Base-by-base conservation (phyloP, 2,329 filamentous ascomycete genomes). In the Coleophoma eucalyptorum region DNA sequence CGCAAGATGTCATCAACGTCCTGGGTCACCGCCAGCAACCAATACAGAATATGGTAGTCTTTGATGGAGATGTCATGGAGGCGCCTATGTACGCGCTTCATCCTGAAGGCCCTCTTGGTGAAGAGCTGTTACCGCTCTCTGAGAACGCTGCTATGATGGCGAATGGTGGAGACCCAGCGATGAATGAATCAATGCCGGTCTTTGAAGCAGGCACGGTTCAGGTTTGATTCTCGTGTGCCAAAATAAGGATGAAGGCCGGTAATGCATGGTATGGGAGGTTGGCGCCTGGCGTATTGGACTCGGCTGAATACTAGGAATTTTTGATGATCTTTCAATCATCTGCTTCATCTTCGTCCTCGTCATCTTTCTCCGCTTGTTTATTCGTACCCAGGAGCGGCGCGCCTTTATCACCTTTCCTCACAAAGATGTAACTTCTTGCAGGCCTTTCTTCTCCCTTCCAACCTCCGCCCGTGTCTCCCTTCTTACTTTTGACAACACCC, bases 1-100 rank as follows among this genome's bases (percentile, higher is more conserved):
- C 93, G 1, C 94, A 99, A 71, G 94, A 99, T 66, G 91, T 96
- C 47, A 97, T 99, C 72, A 97, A 97, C 63, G 92, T 97, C 32
- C 80, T 97, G 5, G 90, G 92, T 45, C 84, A 89, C 66, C 84
- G 88, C 38, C 91, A 97, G 72, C 94, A 97, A 69, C 94, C 94
- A 1, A 87, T 99, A 40, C 94, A 99, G 72, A 99, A 99, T 68
- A 83, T 96, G 67, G 80, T 96, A 46, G 75, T 97, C 18, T 96
- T 97, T 62, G 91, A 97, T 67, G 92, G 92, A 13, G 88, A 90
- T 59, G 80, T 78, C 43, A 88, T 89, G 69, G 81, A 89, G 57
- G 89, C 87, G 0, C 84, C 84, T 2, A 84, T 94, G 58, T 96
- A 94, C 66, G 80, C 90, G 2, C 75, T 97, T 40, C 90, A 95